A percentile compares a stretch with the other conserved stretches of the same genome.
Conservation (phyloP, 352 stramenopile species). For the Pythium grandisporangium region DNA sequence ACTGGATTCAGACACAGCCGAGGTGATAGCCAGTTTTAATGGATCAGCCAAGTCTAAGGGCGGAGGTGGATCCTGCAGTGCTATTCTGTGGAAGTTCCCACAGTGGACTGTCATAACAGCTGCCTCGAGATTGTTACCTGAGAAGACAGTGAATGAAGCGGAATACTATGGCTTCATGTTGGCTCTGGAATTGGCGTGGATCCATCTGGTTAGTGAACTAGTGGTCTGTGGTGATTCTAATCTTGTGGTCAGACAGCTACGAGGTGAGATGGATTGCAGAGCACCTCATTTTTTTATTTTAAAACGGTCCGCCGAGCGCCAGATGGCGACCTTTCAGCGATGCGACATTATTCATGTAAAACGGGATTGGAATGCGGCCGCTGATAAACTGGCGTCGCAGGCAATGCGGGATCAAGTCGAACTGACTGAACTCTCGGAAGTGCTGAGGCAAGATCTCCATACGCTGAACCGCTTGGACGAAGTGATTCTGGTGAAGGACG, state of each 20-base stretch:
- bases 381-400: not conserved
- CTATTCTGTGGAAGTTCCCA: constrained; percentile 5
- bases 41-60: constrained; percentile 11
- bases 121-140: constrained; percentile 1
- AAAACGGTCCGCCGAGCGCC: not conserved
- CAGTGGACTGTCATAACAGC: constrained; percentile 1
- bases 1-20: not conserved
- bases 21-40: constrained; percentile 10
- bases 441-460: not conserved
- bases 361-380: constrained; percentile 4
- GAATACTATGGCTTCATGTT: constrained; percentile 4
- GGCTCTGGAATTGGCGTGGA: not conserved
- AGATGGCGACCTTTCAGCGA: not conserved
- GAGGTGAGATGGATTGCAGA: constrained; percentile 14
- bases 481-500: no score
- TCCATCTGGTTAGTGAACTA: not conserved
- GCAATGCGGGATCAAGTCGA: not conserved
- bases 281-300: constrained; percentile 6
- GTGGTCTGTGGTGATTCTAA: constrained; percentile 15
- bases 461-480: not conserved
- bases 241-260: constrained; percentile 8
- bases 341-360: constrained; percentile 4
- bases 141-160: constrained; percentile 13
- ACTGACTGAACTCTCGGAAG: not conserved
- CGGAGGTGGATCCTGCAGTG: constrained; percentile 1